phyloP scores from a whole-genome alignment of 2,329 filamentous ascomycete species.

The Neofusicoccum ribis region DNA sequence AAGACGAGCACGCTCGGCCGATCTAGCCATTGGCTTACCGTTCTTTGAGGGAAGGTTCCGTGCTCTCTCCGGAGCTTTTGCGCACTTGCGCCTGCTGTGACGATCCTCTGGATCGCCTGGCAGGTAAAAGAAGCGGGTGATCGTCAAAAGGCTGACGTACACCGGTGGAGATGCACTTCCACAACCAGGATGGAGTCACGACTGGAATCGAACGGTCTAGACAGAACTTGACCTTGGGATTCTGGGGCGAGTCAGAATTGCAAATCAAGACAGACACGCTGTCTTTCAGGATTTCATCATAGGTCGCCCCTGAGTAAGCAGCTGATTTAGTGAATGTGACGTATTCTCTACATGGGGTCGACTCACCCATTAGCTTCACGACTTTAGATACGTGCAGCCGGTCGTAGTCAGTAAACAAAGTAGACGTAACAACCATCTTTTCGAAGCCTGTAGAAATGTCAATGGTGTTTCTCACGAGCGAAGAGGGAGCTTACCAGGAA shows the following conservation, averaged over 20 bases:
- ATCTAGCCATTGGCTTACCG: slow-evolving; percentile 11
- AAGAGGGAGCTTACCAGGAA: not conserved
- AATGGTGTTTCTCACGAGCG: slow-evolving; percentile 24
- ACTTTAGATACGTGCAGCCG: slow-evolving; percentile 80
- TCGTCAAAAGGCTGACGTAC: slow-evolving; percentile 12
- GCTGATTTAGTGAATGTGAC: slow-evolving; percentile 1
- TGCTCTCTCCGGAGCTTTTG: not conserved
- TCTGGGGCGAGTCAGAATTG: slow-evolving; percentile 57
- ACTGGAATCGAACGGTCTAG: slow-evolving; percentile 74
- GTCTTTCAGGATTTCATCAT: slow-evolving; percentile 73
- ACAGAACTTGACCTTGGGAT: slow-evolving; percentile 78
- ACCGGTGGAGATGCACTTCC: slow-evolving; percentile 54
- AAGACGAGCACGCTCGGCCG: not conserved
- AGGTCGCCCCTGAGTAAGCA: slow-evolving; percentile 63
- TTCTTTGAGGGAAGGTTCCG: not conserved
- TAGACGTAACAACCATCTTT: slow-evolving; percentile 72
- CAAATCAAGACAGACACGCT: slow-evolving; percentile 78
- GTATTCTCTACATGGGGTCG: not conserved
- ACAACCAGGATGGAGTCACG: slow-evolving; percentile 82
- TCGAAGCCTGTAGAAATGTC: slow-evolving; percentile 56
- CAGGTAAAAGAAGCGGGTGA: slow-evolving; percentile 25
- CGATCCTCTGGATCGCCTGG: slow-evolving; percentile 8
- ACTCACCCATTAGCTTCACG: slow-evolving; percentile 67
- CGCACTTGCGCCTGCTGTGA: not conserved
- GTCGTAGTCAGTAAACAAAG: slow-evolving; percentile 81